Conservation (phyloP, 2,329 filamentous ascomycete species). For the Aspergillus sclerotialis region DNA sequence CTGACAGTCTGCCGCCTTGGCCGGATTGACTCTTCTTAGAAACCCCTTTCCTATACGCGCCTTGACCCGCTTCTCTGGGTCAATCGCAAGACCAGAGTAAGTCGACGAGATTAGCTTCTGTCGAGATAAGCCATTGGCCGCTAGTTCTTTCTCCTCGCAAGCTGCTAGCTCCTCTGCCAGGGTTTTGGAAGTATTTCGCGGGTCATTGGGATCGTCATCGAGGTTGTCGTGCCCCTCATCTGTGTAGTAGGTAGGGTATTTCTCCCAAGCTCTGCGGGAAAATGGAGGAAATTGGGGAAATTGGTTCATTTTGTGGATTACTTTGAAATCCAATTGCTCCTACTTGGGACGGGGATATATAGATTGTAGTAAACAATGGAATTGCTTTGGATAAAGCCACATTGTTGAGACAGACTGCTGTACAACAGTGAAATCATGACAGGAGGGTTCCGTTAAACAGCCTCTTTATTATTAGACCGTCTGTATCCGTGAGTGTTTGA, state of each 20-base stretch:
- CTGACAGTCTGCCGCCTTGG: too few relatives aligned
- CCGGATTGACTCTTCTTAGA: not conserved
- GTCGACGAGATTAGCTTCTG: not conserved
- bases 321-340: too few relatives aligned
- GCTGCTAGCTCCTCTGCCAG: slow-evolving; percentile 1
- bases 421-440: too few relatives aligned
- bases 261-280: not conserved
- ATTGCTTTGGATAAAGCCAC: too few relatives aligned
- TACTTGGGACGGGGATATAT: too few relatives aligned
- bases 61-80: not conserved
- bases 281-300: slow-evolving; percentile 1
- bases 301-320: not conserved
- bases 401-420: too few relatives aligned
- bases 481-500: too few relatives aligned
- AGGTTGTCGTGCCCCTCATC: slow-evolving; percentile 1
- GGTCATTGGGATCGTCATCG: slow-evolving; percentile 1
- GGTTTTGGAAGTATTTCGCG: not conserved
- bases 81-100: not conserved
- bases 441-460: too few relatives aligned
- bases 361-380: too few relatives aligned
- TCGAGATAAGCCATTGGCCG: not conserved
- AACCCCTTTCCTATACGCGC: slow-evolving; percentile 1
- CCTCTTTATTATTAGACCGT: too few relatives aligned
- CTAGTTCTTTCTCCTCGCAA: not conserved
- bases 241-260: slow-evolving; percentile 1